Evolutionary conservation across 2,329 filamentous ascomycete species (phyloP).

Genomic region (Helicocarpus griseus): DNA sequence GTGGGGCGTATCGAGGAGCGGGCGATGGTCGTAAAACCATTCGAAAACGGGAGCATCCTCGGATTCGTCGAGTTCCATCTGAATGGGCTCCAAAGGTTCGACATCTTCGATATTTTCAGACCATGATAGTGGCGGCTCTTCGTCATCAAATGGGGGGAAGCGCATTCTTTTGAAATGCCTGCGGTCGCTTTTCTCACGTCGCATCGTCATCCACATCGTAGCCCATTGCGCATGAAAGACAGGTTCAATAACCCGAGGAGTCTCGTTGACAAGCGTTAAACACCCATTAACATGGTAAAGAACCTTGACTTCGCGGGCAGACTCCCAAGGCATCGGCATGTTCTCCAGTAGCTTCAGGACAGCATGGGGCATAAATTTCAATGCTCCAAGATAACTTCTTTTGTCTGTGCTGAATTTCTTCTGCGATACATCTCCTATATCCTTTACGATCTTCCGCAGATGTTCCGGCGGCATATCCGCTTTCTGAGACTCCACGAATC

Average conservation of each 20-base stretch:
- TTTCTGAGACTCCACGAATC: slow-evolving; percentile 96
- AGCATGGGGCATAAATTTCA: slow-evolving; percentile 99
- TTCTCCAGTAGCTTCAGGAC: slow-evolving; percentile 96
- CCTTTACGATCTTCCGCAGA: slow-evolving; percentile 93
- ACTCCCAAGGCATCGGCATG: slow-evolving; percentile 99
- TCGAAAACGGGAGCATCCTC: slow-evolving; percentile 88
- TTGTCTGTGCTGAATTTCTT: slow-evolving; percentile 99
- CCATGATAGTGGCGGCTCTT: slow-evolving; percentile 95
- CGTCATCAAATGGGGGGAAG: slow-evolving; percentile 96
- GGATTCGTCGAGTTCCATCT: slow-evolving; percentile 92
- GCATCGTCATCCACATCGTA: slow-evolving; percentile 98
- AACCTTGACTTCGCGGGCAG: slow-evolving; percentile 89
- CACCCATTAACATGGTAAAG: slow-evolving; percentile 98
- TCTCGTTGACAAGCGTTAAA: slow-evolving; percentile 92
- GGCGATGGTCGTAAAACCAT: slow-evolving; percentile 95
- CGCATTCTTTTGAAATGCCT: slow-evolving; percentile 97
- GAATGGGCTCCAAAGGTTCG: slow-evolving; percentile 91
- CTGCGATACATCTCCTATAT: slow-evolving; percentile 98
- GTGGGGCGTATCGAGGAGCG: slow-evolving; percentile 80
- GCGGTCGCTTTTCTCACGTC: slow-evolving; percentile 92
- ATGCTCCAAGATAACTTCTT: slow-evolving; percentile 87
- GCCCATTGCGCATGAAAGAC: slow-evolving; percentile 99
- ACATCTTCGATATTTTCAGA: slow-evolving; percentile 99
- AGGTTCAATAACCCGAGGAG: slow-evolving; percentile 90
- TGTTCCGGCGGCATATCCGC: slow-evolving; percentile 98